Base-by-base conservation (phyloP, 176 grass and related monocot species). In the Poa annua region DNA sequence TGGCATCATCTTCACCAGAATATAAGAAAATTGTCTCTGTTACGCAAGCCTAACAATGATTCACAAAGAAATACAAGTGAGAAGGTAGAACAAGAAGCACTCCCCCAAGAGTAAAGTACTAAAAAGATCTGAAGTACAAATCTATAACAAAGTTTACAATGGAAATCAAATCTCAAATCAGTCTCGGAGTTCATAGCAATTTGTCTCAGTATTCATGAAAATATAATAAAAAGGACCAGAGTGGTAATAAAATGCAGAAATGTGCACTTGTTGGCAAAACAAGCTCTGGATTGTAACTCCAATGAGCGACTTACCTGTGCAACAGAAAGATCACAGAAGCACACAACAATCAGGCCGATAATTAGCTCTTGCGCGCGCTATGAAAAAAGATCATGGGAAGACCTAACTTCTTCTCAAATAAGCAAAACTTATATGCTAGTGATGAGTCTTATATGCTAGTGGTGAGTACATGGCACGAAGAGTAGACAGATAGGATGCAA, bases 1-100 rank as follows among this genome's bases (percentile, higher is more conserved):
- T 80, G 41, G 72, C 70, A 92, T 85, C 85, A 88, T 92, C 56
- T 83, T 88, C 26, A 83, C 50, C 44, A 90, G 50, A 86, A 61
- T 75, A 76, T 80, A 60, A 33, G 16, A 75, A 66, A 80, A 87
- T 26, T 20, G 48, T 11, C 42, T 75, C 63, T 52, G 41, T 44
- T 63, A 79, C 61, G 59, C 5, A 53, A 16, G 21, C 75, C 75
- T 87, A 55, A 79, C 9, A 51, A 24, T 79, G 49, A 80, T 75
- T 69, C 50, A 75, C 75, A 85, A 70, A 26, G 32, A 77, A 51
- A 42, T 69, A 66, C 45, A 62, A 77, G 71, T 86, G 55, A 35
- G 66, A 86, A 82, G 0, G n/a, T 29, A 79, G 11, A 48, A 36
- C 57, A 74, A 59, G 38, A 50, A 48, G 64, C 49, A 71, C 51